Base-by-base conservation (phyloP, 768 basidiomycete species). In the Suillus variegatus region DNA sequence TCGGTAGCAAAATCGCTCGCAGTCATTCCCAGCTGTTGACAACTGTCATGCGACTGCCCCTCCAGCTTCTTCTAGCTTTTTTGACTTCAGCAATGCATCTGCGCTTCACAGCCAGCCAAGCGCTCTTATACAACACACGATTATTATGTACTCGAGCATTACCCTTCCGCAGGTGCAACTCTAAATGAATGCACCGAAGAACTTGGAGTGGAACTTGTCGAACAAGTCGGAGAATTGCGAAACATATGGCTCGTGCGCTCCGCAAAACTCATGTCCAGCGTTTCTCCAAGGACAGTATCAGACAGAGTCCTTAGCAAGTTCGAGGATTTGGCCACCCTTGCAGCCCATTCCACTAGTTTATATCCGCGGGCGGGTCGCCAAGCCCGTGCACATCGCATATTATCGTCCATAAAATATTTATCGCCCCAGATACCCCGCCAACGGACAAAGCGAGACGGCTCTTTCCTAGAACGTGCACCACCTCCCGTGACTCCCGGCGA, bases 201-300 rank as follows among this genome's bases (percentile, higher is more conserved):
- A 0, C 82, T 99, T 13, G 88, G 88, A 16, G 89, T 94, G 25
- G 91, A 98, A 77, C 79, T 97, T 57, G 90, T 99, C 64, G 94
- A 96, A 73, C 91, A 87, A 69, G 90, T 88, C 32, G 95, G 97
- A 60, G 90, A 95, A 73, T 85, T 99, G 6, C 73, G 77, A 36
- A 82, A 93, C 63, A 84, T 92, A 77, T 99, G 93, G 92, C 80
- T 99, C 20, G 88, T 97, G 54, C 86, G 93, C 32, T 78, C 82
- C 49, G 72, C 77, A 68, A 85, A 88, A 74, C 67, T 77, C 67
- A 35, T 32, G 40, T 49, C 62, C 6, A 22, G 54, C 49, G 8
- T 66, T 69, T 14, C 71, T 70, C 41, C 75, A 80, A 70, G 75
- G 75, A 32, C 81, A 69, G 67, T 57, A 62, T 69, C 69, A 10